Base-by-base conservation (phyloP, 805 yeast species). In the Starmerella kuoi region DNA sequence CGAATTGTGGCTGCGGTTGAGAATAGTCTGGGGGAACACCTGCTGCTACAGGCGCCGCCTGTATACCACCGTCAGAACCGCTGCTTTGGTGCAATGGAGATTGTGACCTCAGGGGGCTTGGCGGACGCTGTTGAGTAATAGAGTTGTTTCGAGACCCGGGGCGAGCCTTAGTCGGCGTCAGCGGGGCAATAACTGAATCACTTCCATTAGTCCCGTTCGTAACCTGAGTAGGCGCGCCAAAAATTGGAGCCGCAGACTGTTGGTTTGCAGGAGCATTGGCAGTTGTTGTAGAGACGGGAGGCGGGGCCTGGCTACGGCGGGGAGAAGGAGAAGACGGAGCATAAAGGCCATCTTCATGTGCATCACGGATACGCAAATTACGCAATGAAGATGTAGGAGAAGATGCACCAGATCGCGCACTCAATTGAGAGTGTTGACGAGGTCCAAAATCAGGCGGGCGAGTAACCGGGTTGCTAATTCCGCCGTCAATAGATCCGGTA, bases 391-490 rank as follows among this genome's bases (percentile, higher is more conserved):
- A 5, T 12, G 38, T 31, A 23, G 17, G 34, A 12, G 46, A 38
- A 17, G 36, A 27, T 12, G 14, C 3, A 21, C 24, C 26, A 8
- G 47, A 40, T 31, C 32, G 45, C 20, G 21, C 15, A 33, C 48
- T 45, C 12, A 26, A 26, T 11, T 32, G 37, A 21, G 50, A 45
- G 31, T 34, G 40, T 30, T 41, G 41, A 27, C 50, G 44, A 12
- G 39, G 38, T 21, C 50, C 49, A 41, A 49, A 48, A 36, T 45
- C 51, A 25, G 51, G 48, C 33, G 56, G 51, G 33, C 37, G 46
- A 23, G 53, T 47, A 23, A 31, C 43, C 37, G 37, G 44, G 21
- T 22, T 30, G 24, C 43, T 40, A 35, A 34, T 11, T 19, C 38
- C 31, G 34, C 19, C 21, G 37, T 38, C 31, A 24, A 22, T 27